Evolutionary conservation across 129 eudicot species (phyloP), one percentile per base, ranked within the genome.

Genomic region (Mikania micrantha): DNA sequence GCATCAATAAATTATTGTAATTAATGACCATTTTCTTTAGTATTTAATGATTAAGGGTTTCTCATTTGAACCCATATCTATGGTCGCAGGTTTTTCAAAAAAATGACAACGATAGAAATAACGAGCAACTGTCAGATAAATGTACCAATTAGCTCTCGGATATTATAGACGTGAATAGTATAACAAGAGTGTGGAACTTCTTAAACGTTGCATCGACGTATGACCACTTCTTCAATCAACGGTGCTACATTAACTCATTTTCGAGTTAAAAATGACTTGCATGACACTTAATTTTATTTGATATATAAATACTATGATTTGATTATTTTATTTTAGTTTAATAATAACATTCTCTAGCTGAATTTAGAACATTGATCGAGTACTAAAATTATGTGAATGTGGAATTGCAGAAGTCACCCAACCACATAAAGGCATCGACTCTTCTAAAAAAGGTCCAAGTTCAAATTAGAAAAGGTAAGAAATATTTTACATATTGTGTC

Each of bases 371-470:
- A 39, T 39, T 39, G 8, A 13, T 39, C 10, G 44, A 7, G 44
- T 9, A 39, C 44, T 39, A 9, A 39, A 39, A 16, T 16, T 2
- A 45, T 45, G 22, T 4, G 38, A 27, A 29, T 58, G 3, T 58
- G 64, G 40, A 58, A 28, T 31, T 58, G 21, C 13, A 58, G 64
- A 58, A 28, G 39, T 29, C 24, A 29, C 41, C 64, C 41, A 58
- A 58, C 64, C 64, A 58, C 64, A 58, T 15, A 58, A 58, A 29
- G 64, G 64, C 64, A 15, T 58, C 39, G 4, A 29, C 22, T 58
- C 64, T 58, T 58, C 21, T 58, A 32, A 58, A 29, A 12, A 29
- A 58, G 31, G 41, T 58, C 24, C 64, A 58, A 29, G 40, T 9
- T 58, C 41, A 29, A n/a, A 58, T 58, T 35, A 29, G 5, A 58